Base-by-base conservation (phyloP, 306 rosid genomes). In the Aeschynomene evenia region DNA sequence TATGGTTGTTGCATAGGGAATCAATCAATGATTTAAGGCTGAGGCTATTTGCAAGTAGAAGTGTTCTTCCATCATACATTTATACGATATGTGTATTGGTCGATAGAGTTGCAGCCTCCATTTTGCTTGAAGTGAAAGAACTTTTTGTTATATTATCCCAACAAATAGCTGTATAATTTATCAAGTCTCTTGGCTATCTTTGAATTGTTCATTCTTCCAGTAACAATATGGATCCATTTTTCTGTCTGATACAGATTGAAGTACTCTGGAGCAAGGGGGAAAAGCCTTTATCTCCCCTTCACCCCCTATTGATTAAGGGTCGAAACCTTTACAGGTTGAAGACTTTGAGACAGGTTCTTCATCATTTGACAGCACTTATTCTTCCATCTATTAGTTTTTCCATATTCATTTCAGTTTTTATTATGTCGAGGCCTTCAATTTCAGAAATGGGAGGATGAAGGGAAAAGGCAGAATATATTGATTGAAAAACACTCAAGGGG, bases 201-300 rank as follows among this genome's bases (percentile, higher is more conserved):
- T 74, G 34, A 70, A 39, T 28, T 6, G 63, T 64, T 60, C 6
- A 33, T 64, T 15, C 26, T 60, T 49, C 63, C 52, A 26, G 18
- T 43, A 80, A 63, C 61, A 70, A 66, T 28, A 11, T 39, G 28
- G 29, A 21, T 43, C 9, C 11, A 20, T 34, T 72, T 36, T 56
- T 57, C 20, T 76, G 31, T 76, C 46, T 75, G 53, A 21, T 57
- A 62, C 84, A 94, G 98, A 83, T 94, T 81, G 96, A 94, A 82
- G 97, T 90, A 22, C 85, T 90, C 11, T 94, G 98, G 98, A 90
- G 98, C 80, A 94, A 85, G 72, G 97, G 98, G 69, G 92, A 85
- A 84, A 88, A 84, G 60, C 86, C 94, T 63, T 88, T 86, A 26
- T 94, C 94, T 59, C 92, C 90, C 43, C 94, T 94, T 50, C 77